phyloP scores from a whole-genome alignment of 257 asterid species.

The Agastache rugosa region DNA sequence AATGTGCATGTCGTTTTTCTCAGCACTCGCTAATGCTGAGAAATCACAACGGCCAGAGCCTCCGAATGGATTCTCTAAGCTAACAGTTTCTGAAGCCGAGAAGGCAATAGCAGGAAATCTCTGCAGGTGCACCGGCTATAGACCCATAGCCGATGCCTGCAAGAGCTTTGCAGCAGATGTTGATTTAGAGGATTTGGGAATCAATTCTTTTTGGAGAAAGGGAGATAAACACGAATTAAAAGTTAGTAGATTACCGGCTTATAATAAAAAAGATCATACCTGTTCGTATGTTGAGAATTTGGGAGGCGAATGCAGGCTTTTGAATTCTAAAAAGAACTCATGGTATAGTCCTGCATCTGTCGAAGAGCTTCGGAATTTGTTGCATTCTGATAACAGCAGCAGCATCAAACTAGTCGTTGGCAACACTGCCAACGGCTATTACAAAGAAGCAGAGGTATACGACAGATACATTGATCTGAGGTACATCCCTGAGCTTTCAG shows the following conservation, averaged over 20 bases:
- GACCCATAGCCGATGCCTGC: slow-evolving; percentile 40
- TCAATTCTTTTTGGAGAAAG: slow-evolving; percentile 34
- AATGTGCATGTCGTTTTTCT: slow-evolving; percentile 36
- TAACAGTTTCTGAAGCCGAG: slow-evolving; percentile 35
- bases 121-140: slow-evolving; percentile 36
- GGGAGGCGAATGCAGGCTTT: slow-evolving; percentile 12
- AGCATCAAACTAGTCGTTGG: slow-evolving; percentile 33
- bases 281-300: not conserved
- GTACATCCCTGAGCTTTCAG: slow-evolving; percentile 32
- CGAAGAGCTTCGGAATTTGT: slow-evolving; percentile 25
- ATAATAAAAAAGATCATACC: slow-evolving; percentile 20
- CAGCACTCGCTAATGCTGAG: slow-evolving; percentile 34
- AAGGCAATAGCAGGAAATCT: slow-evolving; percentile 32
- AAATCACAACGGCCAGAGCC: slow-evolving; percentile 1
- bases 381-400: not conserved
- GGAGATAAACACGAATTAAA: not conserved
- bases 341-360: slow-evolving; percentile 31
- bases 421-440: slow-evolving; percentile 29
- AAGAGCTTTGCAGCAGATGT: slow-evolving; percentile 37
- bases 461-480: slow-evolving; percentile 33
- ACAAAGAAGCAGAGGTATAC: slow-evolving; percentile 14
- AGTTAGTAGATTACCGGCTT: slow-evolving; percentile 17
- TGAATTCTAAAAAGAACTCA: slow-evolving; percentile 26
- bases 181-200: slow-evolving; percentile 36
- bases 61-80: slow-evolving; percentile 34